phyloP scores from a whole-genome alignment of 768 basidiomycete species.

The Goffeauzyma gilvescens region DNA sequence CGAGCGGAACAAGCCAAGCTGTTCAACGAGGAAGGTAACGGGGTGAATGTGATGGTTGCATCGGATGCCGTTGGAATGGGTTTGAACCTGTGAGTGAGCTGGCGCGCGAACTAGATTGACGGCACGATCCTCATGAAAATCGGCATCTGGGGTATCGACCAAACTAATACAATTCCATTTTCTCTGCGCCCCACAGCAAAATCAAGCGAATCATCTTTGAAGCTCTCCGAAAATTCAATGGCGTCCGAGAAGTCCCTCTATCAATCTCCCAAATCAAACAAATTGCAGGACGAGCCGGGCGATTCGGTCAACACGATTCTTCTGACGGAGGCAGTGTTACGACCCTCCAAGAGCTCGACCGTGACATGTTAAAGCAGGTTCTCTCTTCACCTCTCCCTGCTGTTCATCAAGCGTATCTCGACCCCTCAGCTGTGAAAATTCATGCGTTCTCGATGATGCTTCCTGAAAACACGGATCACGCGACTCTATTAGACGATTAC shows the following conservation, averaged over 20 bases:
- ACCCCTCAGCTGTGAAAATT: conserved; percentile 18
- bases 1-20: conserved; percentile 75
- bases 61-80: conserved; percentile 97
- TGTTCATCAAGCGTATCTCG: conserved; percentile 41
- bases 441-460: conserved; percentile 27
- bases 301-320: conserved; percentile 48
- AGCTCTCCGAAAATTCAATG: conserved; percentile 48
- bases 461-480: conserved; percentile 26
- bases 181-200: conserved; percentile 43
- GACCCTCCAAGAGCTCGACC: conserved; percentile 46
- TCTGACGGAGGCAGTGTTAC: conserved; percentile 49
- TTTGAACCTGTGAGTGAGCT: conserved; percentile 63
- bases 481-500: conserved; percentile 28
- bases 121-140: too few species aligned
- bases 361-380: conserved; percentile 43
- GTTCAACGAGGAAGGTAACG: conserved; percentile 71
- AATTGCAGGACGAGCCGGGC: conserved; percentile 82
- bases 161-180: too few species aligned
- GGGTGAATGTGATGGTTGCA: conserved; percentile 73
- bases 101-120: background rate
- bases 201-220: conserved; percentile 75
- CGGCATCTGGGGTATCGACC: too few species aligned
- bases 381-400: conserved; percentile 40
- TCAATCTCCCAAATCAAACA: conserved; percentile 70
- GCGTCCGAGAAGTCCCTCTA: conserved; percentile 36